phyloP scores from a whole-genome alignment of 768 basidiomycete species.

The Leccinum variicolor region DNA sequence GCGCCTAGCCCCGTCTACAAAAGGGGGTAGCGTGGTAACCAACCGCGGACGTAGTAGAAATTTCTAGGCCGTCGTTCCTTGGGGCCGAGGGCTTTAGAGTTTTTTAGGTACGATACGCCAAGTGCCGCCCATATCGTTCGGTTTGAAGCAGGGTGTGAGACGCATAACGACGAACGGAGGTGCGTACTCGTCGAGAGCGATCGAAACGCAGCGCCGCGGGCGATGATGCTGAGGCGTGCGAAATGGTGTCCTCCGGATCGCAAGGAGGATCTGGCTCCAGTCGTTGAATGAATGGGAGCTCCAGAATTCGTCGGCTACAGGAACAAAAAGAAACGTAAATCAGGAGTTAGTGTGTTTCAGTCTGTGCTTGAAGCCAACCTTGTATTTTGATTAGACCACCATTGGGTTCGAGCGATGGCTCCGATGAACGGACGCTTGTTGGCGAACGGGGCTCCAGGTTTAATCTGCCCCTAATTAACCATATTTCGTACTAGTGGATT shows the following conservation, averaged over 20 bases:
- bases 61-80: conserved; percentile 13
- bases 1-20: conserved; percentile 10
- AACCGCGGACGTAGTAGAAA: conserved; percentile 14
- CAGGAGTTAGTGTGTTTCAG: conserved; percentile 11
- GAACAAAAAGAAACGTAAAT: conserved; percentile 21
- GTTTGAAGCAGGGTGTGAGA: conserved; percentile 3
- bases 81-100: conserved; percentile 25
- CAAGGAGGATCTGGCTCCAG: conserved; percentile 4
- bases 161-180: background rate
- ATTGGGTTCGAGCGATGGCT: background rate
- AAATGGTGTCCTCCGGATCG: background rate
- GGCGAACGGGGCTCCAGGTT: conserved; percentile 6
- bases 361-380: background rate
- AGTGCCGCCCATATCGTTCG: background rate
- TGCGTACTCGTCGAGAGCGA: background rate
- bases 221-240: background rate
- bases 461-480: background rate
- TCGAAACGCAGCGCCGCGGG: background rate
- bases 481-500: background rate
- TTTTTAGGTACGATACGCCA: conserved; percentile 5
- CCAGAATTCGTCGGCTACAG: background rate
- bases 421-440: conserved; percentile 4
- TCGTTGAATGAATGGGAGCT: background rate
- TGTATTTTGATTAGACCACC: background rate
- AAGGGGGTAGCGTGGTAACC: conserved; percentile 26